A percentile compares a stretch with the other conserved stretches of the same genome.
phyloP scores from a whole-genome alignment of 2,329 filamentous ascomycete species.

The Microsporum ferrugineum region DNA sequence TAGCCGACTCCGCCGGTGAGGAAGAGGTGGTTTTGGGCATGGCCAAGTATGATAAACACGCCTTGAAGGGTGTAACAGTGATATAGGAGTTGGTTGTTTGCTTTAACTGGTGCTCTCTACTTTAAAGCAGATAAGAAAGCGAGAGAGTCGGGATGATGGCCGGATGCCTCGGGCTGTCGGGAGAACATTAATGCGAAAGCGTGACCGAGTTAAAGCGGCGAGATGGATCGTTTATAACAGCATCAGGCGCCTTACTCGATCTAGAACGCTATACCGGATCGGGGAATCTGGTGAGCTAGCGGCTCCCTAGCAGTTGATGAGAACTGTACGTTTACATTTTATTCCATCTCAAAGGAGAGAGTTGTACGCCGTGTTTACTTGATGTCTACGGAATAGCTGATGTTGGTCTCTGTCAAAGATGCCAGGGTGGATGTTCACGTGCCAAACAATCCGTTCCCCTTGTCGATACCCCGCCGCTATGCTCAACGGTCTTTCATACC shows the following conservation, averaged over 20 bases:
- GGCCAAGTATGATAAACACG: background rate
- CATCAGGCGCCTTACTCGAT: background rate
- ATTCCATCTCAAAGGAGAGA: too few species aligned
- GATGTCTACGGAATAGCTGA: too few species aligned
- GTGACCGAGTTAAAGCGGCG: background rate
- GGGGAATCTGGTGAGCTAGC: background rate
- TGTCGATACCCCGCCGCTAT: too few species aligned
- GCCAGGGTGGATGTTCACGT: too few species aligned
- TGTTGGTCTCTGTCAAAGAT: too few species aligned
- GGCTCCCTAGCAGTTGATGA: too few species aligned
- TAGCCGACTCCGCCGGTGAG: background rate
- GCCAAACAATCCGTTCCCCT: too few species aligned
- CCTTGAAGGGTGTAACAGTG: background rate
- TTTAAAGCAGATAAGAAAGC: background rate
- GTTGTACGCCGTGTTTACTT: too few species aligned
- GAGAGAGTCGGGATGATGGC: background rate
- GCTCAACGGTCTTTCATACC: too few species aligned
- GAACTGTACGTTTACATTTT: too few species aligned
- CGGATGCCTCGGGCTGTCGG: background rate
- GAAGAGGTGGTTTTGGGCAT: background rate
- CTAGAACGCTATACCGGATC: background rate
- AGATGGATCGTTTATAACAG: background rate
- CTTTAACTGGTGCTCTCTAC: background rate
- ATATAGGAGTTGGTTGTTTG: slow-evolving; percentile 1
- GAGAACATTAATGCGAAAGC: background rate